Conservation (phyloP, 2,329 filamentous ascomycete genomes). For the Paracoccidioides brasiliensis region DNA sequence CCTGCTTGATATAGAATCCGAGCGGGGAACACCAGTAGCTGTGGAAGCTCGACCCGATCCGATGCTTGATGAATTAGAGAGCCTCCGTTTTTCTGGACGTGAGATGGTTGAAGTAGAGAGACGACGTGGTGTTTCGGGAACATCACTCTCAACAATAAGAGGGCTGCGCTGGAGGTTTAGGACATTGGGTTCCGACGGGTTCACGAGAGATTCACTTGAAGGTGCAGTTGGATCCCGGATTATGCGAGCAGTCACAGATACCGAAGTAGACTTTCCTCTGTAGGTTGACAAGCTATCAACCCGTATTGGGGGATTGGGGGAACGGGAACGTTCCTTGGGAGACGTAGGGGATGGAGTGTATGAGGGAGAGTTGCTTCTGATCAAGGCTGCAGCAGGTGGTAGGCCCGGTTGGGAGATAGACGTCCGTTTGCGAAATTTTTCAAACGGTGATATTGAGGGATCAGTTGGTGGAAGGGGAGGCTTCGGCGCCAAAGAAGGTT, state of each 20-base stretch:
- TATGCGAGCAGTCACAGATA: constrained; percentile 81
- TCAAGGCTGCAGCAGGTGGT: constrained; percentile 16
- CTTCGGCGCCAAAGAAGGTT: constrained; percentile 18
- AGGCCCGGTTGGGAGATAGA: constrained; percentile 23
- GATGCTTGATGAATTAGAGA: constrained; percentile 28
- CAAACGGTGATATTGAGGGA: constrained; percentile 44
- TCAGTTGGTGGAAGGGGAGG: constrained; percentile 21
- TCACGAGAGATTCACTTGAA: constrained; percentile 19
- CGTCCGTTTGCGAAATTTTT: constrained; percentile 37
- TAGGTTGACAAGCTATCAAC: constrained; percentile 19
- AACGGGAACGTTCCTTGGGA: constrained; percentile 13
- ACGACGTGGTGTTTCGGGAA: constrained; percentile 23
- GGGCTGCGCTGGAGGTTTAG: constrained; percentile 42
- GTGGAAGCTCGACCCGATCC: constrained; percentile 30
- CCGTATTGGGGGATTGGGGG: constrained; percentile 19
- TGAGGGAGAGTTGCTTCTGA: constrained; percentile 17
- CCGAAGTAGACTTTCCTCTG: constrained; percentile 45
- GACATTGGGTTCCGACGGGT: constrained; percentile 19
- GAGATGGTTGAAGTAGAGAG: constrained; percentile 13
- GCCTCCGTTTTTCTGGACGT: constrained; percentile 22
- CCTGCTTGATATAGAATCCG: constrained; percentile 26
- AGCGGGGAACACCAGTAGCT: constrained; percentile 20
- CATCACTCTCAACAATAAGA: constrained; percentile 53
- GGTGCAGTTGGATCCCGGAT: constrained; percentile 47
- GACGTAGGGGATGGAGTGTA: constrained; percentile 16